Base-by-base conservation (phyloP, 1,284 basidiomycete species). In the Sparassis latifolia region DNA sequence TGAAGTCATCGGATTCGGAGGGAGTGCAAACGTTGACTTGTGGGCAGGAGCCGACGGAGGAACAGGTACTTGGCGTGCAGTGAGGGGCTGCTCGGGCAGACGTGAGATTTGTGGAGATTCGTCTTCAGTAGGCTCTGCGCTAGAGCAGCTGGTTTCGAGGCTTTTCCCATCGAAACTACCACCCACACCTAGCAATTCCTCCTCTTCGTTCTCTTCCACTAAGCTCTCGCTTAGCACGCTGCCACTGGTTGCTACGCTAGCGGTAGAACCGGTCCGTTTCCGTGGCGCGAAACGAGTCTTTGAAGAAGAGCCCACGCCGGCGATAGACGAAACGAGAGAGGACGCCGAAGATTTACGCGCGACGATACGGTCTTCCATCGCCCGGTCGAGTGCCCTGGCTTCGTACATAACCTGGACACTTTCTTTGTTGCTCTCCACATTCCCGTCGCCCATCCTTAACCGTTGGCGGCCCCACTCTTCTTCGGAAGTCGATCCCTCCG, bases 391-490 rank as follows among this genome's bases (percentile, higher is more conserved):
- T 12, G 80, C 82, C 51, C 74, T 79, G 31, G 88, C 86, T 68
- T 92, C 89, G 48, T 78, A 80, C 71, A 82, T 78, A 48, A 87
- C 70, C 45, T 79, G 66, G n/a, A 71, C 65, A 56, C 72, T 79
- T 55, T 87, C 82, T 30, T 68, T 71, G 37, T 78, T 76, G 38
- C 77, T 77, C 30, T 69, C 69, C 52, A 78, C 74, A 27, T 75
- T 72, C 20, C 65, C 62, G 35, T 83, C 82, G 42, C 88, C 86
- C 57, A 90, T 71, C 61, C 81, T 70, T 50, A 72, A 74, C 38
- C 92, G 79, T 47, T 79, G 79, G 43, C 86, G 78, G 41, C 84
- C 80, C 92, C 91, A 93, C 61, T 91, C 90, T 63, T 86, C 89
- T 60, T 92, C 90, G 52, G 76, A 69, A 10, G 78, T 80, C 10